Conservation (phyloP, 2,329 filamentous ascomycete genomes). For the Chaetomiaceae sp. region DNA sequence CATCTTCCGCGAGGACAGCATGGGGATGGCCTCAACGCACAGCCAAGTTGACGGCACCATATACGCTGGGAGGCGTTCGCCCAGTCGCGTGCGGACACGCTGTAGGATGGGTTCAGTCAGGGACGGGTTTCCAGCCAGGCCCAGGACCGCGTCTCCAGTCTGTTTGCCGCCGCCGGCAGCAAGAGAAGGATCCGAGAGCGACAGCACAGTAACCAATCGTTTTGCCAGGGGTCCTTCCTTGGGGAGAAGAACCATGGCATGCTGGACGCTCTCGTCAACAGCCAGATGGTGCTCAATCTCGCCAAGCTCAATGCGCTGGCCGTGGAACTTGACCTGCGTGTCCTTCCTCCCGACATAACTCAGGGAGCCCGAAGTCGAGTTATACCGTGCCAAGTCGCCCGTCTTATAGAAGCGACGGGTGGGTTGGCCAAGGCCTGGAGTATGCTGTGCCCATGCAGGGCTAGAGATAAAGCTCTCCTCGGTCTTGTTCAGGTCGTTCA, state of each 20-base stretch:
- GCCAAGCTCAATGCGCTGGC: conserved; percentile 31
- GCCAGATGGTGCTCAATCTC: conserved; percentile 41
- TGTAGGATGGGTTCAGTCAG: conserved; percentile 15
- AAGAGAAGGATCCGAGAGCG: conserved; percentile 4
- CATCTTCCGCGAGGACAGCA: conserved; percentile 26
- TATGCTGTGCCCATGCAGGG: conserved; percentile 33
- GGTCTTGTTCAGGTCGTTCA: conserved; percentile 36
- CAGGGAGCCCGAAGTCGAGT: conserved; percentile 7
- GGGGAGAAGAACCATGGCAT: conserved; percentile 17
- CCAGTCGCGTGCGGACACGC: conserved; percentile 32
- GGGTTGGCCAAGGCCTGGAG: neutral
- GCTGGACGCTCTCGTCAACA: neutral
- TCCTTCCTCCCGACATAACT: conserved; percentile 25
- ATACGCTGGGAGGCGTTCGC: conserved; percentile 33
- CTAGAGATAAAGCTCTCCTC: conserved; percentile 42
- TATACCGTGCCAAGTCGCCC: conserved; percentile 36
- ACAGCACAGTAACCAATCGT: conserved; percentile 30
- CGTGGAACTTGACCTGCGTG: conserved; percentile 27
- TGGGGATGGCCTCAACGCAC: conserved; percentile 19
- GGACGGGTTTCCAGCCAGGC: neutral
- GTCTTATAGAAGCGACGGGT: conserved; percentile 39
- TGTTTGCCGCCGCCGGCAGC: neutral
- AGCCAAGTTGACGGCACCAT: conserved; percentile 36
- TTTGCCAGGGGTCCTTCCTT: conserved; percentile 27
- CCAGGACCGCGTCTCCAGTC: neutral